A percentile compares a stretch with the other conserved stretches of the same genome.
Evolutionary conservation across 352 stramenopile species (phyloP).

Genomic region (Phytopythium mirpurense): DNA sequence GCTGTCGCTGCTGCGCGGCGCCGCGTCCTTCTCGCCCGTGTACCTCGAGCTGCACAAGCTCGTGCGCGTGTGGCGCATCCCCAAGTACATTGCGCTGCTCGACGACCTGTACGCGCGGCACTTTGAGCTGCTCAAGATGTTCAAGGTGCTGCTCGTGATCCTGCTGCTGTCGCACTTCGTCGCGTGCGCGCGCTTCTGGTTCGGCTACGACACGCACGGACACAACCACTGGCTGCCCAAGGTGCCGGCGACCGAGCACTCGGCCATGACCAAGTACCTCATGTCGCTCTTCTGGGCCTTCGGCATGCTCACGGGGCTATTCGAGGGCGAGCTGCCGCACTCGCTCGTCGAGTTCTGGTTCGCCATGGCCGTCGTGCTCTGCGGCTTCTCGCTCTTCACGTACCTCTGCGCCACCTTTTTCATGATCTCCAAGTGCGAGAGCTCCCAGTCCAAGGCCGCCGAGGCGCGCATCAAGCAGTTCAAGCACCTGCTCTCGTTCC

Average conservation of each 20-base stretch:
- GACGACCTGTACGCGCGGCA: conserved; percentile 55
- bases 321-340: conserved; percentile 56
- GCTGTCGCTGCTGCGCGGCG: conserved; percentile 27
- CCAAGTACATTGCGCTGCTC: conserved; percentile 46
- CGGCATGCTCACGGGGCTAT: conserved; percentile 52
- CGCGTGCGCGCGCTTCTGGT: conserved; percentile 50
- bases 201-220: conserved; percentile 40
- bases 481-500: conserved; percentile 63
- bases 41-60: conserved; percentile 70
- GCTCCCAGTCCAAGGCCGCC: conserved; percentile 32
- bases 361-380: conserved; percentile 54
- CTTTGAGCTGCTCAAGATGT: conserved; percentile 61
- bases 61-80: conserved; percentile 34
- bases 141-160: conserved; percentile 50
- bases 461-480: conserved; percentile 70
- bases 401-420: conserved; percentile 69
- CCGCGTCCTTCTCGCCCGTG: conserved; percentile 13
- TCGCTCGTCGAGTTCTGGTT: conserved; percentile 47
- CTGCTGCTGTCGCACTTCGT: conserved; percentile 50
- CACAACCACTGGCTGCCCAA: conserved; percentile 49
- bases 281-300: conserved; percentile 65
- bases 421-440: conserved; percentile 78
- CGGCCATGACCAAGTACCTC: conserved; percentile 31
- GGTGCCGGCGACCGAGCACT: conserved; percentile 13
- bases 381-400: conserved; percentile 66